Evolutionary conservation across 441 rosid species (phyloP), one percentile per base, ranked within the genome.

Genomic region (Gossypium davidsonii): DNA sequence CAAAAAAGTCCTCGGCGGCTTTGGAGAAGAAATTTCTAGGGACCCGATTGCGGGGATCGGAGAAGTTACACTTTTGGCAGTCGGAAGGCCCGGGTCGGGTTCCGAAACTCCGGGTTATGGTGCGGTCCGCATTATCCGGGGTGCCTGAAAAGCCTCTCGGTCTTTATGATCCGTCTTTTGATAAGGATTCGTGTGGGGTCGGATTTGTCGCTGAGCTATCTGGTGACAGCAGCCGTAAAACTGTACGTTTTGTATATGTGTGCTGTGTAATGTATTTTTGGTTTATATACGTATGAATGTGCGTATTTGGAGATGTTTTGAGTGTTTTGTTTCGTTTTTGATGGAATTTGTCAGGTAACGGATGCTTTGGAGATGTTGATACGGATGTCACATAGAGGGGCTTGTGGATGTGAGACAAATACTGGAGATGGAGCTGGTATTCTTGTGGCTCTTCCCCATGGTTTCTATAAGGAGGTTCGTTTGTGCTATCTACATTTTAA

Each of bases 391-490:
- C 99, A 96, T 73, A 89, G 98, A 80, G 99, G 99, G 9, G 99
- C 99, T 65, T 96, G 99, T 78, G 99, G 99, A 1, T 96, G 98
- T 71, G 99, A 96, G 77, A 78, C 92, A 26, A 96, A 96, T 76
- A 96, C 98, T 12, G 99, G 99, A 4, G 99, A 96, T 62, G 99
- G 99, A 26, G 99, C 98, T 77, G 99, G 99, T n/a, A 90, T 96
- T 82, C 95, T 96, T 31, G 96, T 94, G 8, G 96, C 91, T 52
- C 85, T 94, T 57, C 97, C 99, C 71, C 98, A 94, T 59, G 84
- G 83, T 7, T 96, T 91, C 83, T 94, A 80, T 70, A 84, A 83
- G 62, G 87, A 94, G 93, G 99, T 86, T 70, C 46, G 75, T 68
- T 37, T 65, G 63, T 44, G 2, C 23, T 26, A 49, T 8, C 44